Conservation (phyloP, 164 flowering plant species). For the Vitis vinifera region DNA sequence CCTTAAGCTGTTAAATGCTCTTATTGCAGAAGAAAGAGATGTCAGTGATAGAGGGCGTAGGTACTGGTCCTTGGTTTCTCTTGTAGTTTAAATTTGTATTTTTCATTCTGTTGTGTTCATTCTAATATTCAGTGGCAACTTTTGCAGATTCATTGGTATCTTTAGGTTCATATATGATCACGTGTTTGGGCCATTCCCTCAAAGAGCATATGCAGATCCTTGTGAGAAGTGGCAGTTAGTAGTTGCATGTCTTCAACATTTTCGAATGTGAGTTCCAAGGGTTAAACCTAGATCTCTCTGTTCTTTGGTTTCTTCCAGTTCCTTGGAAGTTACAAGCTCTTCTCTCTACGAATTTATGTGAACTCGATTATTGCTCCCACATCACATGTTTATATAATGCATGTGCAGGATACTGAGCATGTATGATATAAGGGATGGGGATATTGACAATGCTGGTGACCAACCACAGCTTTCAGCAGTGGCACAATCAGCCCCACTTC, state of each 20-base stretch:
- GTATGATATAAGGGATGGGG: conserved; percentile 83
- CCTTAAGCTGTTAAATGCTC: conserved; percentile 83
- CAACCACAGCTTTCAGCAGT: conserved; percentile 41
- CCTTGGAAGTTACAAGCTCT: neutral
- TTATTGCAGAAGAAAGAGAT: conserved; percentile 84
- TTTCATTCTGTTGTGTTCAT: conserved; percentile 1
- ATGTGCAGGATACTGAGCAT: conserved; percentile 73
- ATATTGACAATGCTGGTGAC: conserved; percentile 56
- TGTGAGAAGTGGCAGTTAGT: conserved; percentile 96
- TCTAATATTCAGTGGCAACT: conserved; percentile 3
- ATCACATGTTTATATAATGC: neutral
- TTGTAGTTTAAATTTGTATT: conserved; percentile 1
- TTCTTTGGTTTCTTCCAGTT: neutral
- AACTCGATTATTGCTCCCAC: neutral
- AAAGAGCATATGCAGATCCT: conserved; percentile 95
- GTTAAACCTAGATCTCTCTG: neutral
- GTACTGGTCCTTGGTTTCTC: conserved; percentile 32
- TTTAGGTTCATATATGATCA: conserved; percentile 91
- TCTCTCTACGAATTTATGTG: neutral
- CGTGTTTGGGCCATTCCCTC: conserved; percentile 94
- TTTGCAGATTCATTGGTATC: conserved; percentile 84
- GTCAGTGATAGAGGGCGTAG: conserved; percentile 88
- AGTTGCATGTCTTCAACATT: conserved; percentile 91
- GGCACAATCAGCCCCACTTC: conserved; percentile 54
- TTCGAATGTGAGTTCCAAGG: conserved; percentile 65